phyloP scores from a whole-genome alignment of 2,329 filamentous ascomycete species.

The Drechslerella coelobrocha region DNA sequence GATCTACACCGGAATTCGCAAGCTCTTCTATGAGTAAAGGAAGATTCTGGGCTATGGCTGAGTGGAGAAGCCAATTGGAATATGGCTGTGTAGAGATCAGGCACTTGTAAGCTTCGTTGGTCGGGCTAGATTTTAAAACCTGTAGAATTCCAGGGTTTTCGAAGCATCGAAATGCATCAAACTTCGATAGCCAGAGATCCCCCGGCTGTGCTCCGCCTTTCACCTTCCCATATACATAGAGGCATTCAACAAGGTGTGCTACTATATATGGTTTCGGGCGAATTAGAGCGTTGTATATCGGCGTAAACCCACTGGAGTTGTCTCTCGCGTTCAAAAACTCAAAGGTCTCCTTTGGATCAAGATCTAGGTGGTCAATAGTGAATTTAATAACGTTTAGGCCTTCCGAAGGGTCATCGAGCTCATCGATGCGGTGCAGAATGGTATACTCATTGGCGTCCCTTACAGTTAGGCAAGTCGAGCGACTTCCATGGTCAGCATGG shows the following conservation, averaged over 20 bases:
- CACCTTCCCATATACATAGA: background rate
- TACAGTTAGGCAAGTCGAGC: conserved; percentile 14
- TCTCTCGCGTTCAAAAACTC: background rate
- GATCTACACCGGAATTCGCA: background rate
- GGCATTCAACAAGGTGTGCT: background rate
- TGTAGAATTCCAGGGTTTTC: background rate
- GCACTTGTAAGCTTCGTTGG: background rate
- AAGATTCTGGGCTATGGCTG: background rate
- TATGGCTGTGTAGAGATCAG: conserved; percentile 8
- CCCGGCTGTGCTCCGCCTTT: background rate
- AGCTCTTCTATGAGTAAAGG: background rate
- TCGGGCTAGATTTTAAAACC: background rate
- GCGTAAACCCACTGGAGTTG: background rate
- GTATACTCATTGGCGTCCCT: background rate
- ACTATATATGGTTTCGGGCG: background rate
- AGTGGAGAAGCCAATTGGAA: conserved; percentile 1
- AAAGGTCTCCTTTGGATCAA: background rate
- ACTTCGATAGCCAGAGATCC: conserved; percentile 1
- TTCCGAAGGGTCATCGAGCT: background rate
- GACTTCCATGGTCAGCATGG: background rate
- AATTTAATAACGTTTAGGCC: conserved; percentile 5
- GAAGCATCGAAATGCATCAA: background rate
- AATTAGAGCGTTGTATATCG: conserved; percentile 1
- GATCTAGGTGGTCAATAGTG: background rate
- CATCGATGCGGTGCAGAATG: conserved; percentile 1